phyloP scores from a whole-genome alignment of 2,329 filamentous ascomycete species.

The Cryphonectria carpinicola region DNA sequence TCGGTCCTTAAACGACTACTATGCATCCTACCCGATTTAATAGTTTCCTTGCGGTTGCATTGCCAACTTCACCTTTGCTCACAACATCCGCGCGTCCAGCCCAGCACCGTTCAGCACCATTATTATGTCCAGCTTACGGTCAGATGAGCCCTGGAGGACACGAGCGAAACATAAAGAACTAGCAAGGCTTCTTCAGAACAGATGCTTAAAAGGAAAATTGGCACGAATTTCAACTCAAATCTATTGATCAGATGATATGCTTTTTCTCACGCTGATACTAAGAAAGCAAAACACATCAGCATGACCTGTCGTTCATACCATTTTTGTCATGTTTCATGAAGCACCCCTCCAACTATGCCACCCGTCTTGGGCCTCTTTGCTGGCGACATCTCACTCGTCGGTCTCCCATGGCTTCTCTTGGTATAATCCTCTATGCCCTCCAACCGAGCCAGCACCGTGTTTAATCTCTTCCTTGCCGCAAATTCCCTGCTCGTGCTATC shows the following conservation, averaged over 20 bases:
- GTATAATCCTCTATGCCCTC: constrained; percentile 44
- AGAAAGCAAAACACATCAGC: neutral
- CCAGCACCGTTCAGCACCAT: too few relatives aligned
- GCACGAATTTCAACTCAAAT: neutral
- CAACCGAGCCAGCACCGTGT: constrained; percentile 50
- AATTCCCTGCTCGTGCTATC: constrained; percentile 57
- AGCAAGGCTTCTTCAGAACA: neutral
- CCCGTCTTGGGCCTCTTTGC: constrained; percentile 48
- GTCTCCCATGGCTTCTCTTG: constrained; percentile 41
- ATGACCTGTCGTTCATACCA: neutral
- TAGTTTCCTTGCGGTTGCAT: too few relatives aligned
- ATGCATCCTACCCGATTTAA: too few relatives aligned
- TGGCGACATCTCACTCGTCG: constrained; percentile 47
- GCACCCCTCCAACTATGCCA: constrained; percentile 15
- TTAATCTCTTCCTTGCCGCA: constrained; percentile 55
- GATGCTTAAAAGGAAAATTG: neutral
- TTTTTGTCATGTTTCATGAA: neutral
- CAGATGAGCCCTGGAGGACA: too few relatives aligned
- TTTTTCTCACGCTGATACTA: too few relatives aligned
- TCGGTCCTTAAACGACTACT: too few relatives aligned
- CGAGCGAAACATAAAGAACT: neutral
- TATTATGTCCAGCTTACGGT: too few relatives aligned
- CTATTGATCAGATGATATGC: neutral
- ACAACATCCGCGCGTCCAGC: too few relatives aligned
- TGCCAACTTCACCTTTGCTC: too few relatives aligned